A percentile compares a stretch with the other conserved stretches of the same genome.
phyloP scores from a whole-genome alignment of 371 early-diverging fungal genomes.

The Conidiobolus incongruus region DNA sequence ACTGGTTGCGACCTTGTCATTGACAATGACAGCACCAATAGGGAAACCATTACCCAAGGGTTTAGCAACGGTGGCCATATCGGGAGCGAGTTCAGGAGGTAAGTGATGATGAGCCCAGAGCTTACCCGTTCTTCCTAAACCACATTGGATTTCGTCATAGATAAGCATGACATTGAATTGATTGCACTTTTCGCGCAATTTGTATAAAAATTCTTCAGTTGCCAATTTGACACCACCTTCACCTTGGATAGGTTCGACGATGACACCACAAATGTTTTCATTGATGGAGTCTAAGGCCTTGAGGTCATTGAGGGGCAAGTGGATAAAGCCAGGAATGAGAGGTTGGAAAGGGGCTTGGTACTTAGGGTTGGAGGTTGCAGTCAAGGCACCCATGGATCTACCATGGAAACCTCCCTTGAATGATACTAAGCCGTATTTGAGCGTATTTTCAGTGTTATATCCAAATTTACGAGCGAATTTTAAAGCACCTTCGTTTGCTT shows the following conservation, averaged over 20 bases:
- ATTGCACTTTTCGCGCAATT: conserved; percentile 51
- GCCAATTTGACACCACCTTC: conserved; percentile 78
- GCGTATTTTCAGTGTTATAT: conserved; percentile 7
- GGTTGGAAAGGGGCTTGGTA: conserved; percentile 84
- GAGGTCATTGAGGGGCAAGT: conserved; percentile 45
- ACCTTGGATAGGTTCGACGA: conserved; percentile 90
- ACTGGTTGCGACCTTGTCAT: conserved; percentile 44
- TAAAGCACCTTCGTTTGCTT: conserved; percentile 79
- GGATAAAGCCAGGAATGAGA: conserved; percentile 60
- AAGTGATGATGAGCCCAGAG: conserved; percentile 68
- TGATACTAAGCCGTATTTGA: conserved; percentile 39
- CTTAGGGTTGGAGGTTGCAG: conserved; percentile 72
- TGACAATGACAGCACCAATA: conserved; percentile 74
- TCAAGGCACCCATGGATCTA: conserved; percentile 79
- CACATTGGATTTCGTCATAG: conserved; percentile 94
- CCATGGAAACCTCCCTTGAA: conserved; percentile 87
- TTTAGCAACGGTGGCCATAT: conserved; percentile 86
- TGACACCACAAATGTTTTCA: conserved; percentile 71
- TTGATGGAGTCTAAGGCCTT: conserved; percentile 20
- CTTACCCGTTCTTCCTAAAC: conserved; percentile 78
- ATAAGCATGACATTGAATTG: conserved; percentile 67
- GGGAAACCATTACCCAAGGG: conserved; percentile 91
- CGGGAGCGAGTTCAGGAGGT: conserved; percentile 44
- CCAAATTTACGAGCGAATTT: conserved; percentile 88
- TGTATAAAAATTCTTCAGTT: conserved; percentile 38